A percentile compares a stretch with the other conserved stretches of the same genome.
Evolutionary conservation across 139 green algal species (phyloP).

Genomic region (Tetraselmis striata): DNA sequence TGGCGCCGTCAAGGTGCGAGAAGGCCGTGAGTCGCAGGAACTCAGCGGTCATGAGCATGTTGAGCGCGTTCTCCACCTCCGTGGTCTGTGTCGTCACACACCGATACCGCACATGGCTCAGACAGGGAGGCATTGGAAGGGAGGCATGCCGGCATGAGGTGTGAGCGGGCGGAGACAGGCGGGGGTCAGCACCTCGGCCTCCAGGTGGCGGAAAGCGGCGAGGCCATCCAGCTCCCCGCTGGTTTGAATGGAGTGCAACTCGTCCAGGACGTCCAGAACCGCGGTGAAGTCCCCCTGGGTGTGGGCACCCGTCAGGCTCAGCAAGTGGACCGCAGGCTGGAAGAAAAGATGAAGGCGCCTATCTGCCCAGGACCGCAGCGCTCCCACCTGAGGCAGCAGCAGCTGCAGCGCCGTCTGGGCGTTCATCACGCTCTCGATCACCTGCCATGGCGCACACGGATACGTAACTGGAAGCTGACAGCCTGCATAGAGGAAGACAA

Average conservation of each 20-base stretch:
- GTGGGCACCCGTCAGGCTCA: no score
- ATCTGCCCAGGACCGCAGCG: no score
- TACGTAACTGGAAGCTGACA: no score
- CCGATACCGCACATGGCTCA: no score
- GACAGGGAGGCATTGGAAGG: no score
- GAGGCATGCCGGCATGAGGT: no score
- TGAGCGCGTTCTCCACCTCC: background rate
- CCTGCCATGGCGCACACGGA: no score
- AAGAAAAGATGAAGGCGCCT: no score
- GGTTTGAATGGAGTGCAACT: slow-evolving; percentile 25
- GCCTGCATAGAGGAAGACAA: no score
- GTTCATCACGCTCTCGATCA: slow-evolving; percentile 49
- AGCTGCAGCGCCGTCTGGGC: slow-evolving; percentile 53
- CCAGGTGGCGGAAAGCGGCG: slow-evolving; percentile 39
- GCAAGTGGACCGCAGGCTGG: no score
- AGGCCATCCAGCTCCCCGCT: slow-evolving; percentile 27
- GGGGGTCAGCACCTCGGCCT: background rate
- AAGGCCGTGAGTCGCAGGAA: background rate
- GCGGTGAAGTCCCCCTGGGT: slow-evolving; percentile 53
- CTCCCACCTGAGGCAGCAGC: slow-evolving; percentile 46
- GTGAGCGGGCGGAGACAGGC: no score
- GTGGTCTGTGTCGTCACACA: no score
- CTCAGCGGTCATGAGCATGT: background rate
- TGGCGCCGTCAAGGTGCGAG: background rate
- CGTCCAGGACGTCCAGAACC: slow-evolving; percentile 65